phyloP scores from a whole-genome alignment of 352 stramenopile genomes.

The Phytophthora sojae region DNA sequence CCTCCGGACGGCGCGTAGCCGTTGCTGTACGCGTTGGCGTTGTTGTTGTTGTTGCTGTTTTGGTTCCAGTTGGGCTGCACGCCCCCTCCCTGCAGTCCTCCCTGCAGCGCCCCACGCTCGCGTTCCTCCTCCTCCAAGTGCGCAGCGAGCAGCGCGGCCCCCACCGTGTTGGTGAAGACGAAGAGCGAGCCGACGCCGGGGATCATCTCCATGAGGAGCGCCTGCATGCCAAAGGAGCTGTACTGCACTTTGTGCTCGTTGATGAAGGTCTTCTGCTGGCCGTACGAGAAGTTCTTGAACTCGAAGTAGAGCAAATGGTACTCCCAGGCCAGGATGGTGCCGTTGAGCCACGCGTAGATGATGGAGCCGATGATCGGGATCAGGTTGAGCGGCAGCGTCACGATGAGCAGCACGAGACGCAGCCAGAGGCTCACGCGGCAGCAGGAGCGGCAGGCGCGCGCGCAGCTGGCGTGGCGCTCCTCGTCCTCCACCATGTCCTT shows the following conservation, averaged over 20 bases:
- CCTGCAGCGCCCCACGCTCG: slow-evolving; percentile 6
- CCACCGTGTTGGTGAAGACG: slow-evolving; percentile 77
- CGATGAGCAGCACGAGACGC: slow-evolving; percentile 57
- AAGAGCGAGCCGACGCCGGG: slow-evolving; percentile 69
- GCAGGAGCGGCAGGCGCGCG: slow-evolving; percentile 52
- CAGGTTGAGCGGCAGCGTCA: slow-evolving; percentile 73
- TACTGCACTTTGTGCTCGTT: slow-evolving; percentile 62
- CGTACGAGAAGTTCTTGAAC: slow-evolving; percentile 66
- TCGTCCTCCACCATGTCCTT: slow-evolving; percentile 60
- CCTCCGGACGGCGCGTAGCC: slow-evolving; percentile 30
- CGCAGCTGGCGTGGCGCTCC: slow-evolving; percentile 50
- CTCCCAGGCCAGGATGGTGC: slow-evolving; percentile 73
- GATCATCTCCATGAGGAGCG: slow-evolving; percentile 80
- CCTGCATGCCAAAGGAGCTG: slow-evolving; percentile 75
- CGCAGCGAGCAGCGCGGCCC: slow-evolving; percentile 69
- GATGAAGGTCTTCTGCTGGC: slow-evolving; percentile 62
- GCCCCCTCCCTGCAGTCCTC: slow-evolving; percentile 11
- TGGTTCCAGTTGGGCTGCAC: slow-evolving; percentile 16
- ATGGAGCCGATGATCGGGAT: slow-evolving; percentile 70
- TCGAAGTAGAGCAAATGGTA: slow-evolving; percentile 84
- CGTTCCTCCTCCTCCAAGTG: slow-evolving; percentile 63
- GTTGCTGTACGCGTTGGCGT: slow-evolving; percentile 19
- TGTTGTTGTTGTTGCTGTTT: not conserved
- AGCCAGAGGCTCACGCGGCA: slow-evolving; percentile 69
- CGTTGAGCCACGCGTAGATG: slow-evolving; percentile 76